A percentile compares a stretch with the other conserved stretches of the same genome.
phyloP scores from a whole-genome alignment of 495 filamentous ascomycete species.

The Corynascus novoguineensis region DNA sequence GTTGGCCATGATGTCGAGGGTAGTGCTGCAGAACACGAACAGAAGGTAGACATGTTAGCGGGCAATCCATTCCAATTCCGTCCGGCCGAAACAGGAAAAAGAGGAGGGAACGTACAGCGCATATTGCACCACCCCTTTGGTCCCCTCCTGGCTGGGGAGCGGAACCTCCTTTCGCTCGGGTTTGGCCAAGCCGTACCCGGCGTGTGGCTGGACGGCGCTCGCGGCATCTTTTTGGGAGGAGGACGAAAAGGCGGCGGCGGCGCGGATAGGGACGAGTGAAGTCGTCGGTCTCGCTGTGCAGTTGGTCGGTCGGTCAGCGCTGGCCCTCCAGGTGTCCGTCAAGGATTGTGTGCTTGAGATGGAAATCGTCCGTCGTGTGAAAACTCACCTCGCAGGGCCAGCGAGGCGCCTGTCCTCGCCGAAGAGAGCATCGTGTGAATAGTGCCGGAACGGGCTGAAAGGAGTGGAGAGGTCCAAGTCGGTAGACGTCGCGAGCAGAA shows the following conservation, averaged over 20 bases:
- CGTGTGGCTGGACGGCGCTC: conserved; percentile 39
- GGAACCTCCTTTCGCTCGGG: conserved; percentile 64
- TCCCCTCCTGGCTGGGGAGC: conserved; percentile 83
- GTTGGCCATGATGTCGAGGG: conserved; percentile 86
- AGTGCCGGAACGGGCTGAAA: conserved; percentile 2
- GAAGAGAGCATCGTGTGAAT: conserved; percentile 54
- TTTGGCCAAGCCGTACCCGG: conserved; percentile 36
- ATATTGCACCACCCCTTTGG: conserved; percentile 95
- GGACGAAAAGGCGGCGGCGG: conserved; percentile 59
- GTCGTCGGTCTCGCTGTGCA: conserved; percentile 55
- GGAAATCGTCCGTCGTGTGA: background rate
- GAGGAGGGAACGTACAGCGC: conserved; percentile 70
- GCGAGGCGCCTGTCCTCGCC: conserved; percentile 56
- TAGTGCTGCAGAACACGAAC: conserved; percentile 56
- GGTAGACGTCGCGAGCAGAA: conserved; percentile 13
- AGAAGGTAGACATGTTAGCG: conserved; percentile 5
- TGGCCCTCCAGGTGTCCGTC: background rate
- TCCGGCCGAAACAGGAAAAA: background rate
- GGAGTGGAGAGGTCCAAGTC: conserved; percentile 25
- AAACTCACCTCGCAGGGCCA: conserved; percentile 65
- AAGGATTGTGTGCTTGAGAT: background rate
- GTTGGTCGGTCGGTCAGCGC: conserved; percentile 10
- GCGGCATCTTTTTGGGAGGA: conserved; percentile 54
- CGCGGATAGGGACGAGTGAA: conserved; percentile 56
- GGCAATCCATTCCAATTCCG: background rate